These are phyloP conservation scores for Polytrichum formosum DNA, from an alignment of 225 moss, liverwort and hornwort species.

Conservation along the genomic window DNA sequence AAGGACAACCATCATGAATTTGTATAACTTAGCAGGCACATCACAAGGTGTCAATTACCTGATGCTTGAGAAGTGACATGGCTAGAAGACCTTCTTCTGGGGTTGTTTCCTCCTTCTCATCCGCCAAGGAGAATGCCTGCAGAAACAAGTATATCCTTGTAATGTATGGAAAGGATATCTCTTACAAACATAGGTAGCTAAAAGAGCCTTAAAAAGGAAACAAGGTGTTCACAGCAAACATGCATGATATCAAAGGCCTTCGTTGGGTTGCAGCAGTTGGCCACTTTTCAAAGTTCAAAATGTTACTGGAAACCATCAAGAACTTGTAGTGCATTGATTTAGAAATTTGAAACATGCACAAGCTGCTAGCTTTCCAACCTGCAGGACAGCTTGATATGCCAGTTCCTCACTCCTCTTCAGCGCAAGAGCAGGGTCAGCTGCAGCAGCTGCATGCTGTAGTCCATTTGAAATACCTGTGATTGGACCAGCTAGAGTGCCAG, in stretches of 20 bases:
- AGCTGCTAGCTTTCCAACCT: constrained; percentile 31
- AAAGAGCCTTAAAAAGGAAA: too few relatives aligned
- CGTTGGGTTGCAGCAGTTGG: too few relatives aligned
- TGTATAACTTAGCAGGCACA: not conserved
- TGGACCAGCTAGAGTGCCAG: constrained; percentile 29
- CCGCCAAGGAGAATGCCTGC: constrained; percentile 62
- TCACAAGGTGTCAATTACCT: constrained; percentile 33
- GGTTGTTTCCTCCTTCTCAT: constrained; percentile 60
- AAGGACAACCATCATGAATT: not conserved
- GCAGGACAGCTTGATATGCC: constrained; percentile 51
- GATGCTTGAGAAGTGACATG: constrained; percentile 85
- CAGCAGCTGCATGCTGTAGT: constrained; percentile 32
- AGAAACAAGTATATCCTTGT: not conserved
- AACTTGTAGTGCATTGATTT: too few relatives aligned
- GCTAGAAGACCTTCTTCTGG: constrained; percentile 65
- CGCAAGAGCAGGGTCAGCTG: constrained; percentile 27
- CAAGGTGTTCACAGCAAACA: too few relatives aligned
- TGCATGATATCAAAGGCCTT: too few relatives aligned
- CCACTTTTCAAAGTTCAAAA: too few relatives aligned
- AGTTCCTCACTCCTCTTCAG: constrained; percentile 58
- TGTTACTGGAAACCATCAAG: too few relatives aligned
- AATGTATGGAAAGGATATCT: too few relatives aligned
- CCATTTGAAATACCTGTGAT: constrained; percentile 35
- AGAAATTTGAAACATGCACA: too few relatives aligned
- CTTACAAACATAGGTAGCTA: too few relatives aligned